Evolutionary conservation across 805 yeast species (phyloP).

Genomic region (Yarrowia keelungensis): DNA sequence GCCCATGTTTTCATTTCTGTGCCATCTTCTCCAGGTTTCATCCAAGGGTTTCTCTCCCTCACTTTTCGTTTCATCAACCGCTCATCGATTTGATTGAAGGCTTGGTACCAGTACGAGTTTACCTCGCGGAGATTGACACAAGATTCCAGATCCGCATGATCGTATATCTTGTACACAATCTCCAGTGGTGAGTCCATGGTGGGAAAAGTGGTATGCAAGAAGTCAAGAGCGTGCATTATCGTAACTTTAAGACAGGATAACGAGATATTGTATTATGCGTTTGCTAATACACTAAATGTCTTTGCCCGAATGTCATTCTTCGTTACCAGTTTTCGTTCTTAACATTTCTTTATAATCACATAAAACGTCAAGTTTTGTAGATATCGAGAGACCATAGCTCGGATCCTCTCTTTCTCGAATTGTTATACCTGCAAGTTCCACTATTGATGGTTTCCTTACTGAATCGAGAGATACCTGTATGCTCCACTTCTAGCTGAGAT

Average conservation of each 20-base stretch:
- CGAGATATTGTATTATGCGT: no score
- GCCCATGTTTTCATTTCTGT: conserved; percentile 4
- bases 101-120: conserved; percentile 1
- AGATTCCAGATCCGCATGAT: conserved; percentile 3
- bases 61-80: neutral
- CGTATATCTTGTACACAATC: neutral
- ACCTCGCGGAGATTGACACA: conserved; percentile 8
- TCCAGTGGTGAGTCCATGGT: conserved; percentile 8
- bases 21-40: conserved; percentile 3
- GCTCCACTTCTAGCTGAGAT: no score
- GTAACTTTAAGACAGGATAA: neutral
- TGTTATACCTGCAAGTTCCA: no score
- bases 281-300: no score
- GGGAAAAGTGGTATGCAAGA: neutral
- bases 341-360: no score
- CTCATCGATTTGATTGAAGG: conserved; percentile 10
- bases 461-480: no score
- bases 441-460: no score
- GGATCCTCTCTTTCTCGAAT: no score
- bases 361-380: no score
- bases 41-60: conserved; percentile 2
- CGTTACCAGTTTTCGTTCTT: no score
- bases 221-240: neutral
- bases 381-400: no score
- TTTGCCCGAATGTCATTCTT: no score